A percentile compares a stretch with the other conserved stretches of the same genome.
phyloP scores from a whole-genome alignment of 2,329 filamentous ascomycete genomes.

The Chrysoporthe deuterocubensis region DNA sequence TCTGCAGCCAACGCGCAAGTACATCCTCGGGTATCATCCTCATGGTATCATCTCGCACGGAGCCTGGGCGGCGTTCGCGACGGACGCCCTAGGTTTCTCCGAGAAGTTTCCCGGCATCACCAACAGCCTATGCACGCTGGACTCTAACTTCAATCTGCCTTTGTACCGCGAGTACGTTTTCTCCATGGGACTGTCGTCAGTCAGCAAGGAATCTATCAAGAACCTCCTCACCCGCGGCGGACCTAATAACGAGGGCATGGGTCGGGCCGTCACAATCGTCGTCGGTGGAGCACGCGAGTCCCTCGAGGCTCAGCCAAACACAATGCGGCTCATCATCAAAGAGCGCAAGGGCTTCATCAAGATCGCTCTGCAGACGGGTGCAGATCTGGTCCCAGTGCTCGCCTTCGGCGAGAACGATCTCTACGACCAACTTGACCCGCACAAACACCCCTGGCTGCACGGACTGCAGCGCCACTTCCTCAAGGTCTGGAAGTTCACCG shows the following conservation, averaged over 20 bases:
- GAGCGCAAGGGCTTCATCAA: conserved; percentile 93
- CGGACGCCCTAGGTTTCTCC: conserved; percentile 84
- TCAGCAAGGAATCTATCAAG: conserved; percentile 89
- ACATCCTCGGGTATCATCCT: conserved; percentile 96
- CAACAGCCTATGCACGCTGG: conserved; percentile 91
- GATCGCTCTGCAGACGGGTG: conserved; percentile 87
- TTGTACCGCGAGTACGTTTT: conserved; percentile 95
- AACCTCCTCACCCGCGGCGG: conserved; percentile 85
- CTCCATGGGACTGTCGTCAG: conserved; percentile 82
- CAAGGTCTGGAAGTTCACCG: conserved; percentile 85
- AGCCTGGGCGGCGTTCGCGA: conserved; percentile 90
- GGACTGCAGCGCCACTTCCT: conserved; percentile 83
- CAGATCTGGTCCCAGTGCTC: conserved; percentile 89
- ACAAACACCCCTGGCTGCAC: conserved; percentile 78
- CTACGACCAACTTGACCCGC: conserved; percentile 85
- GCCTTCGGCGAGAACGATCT: conserved; percentile 95
- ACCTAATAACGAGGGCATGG: conserved; percentile 78
- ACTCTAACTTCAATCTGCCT: conserved; percentile 92
- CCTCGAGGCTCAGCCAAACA: conserved; percentile 81
- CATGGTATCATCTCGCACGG: conserved; percentile 97
- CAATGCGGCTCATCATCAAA: conserved; percentile 76
- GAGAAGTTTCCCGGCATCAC: conserved; percentile 93
- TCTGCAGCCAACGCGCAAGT: conserved; percentile 82
- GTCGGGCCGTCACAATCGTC: conserved; percentile 95
- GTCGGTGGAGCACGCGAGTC: conserved; percentile 91